phyloP scores from a whole-genome alignment of 2,329 filamentous ascomycete species.

The Aspergillus melleus region DNA sequence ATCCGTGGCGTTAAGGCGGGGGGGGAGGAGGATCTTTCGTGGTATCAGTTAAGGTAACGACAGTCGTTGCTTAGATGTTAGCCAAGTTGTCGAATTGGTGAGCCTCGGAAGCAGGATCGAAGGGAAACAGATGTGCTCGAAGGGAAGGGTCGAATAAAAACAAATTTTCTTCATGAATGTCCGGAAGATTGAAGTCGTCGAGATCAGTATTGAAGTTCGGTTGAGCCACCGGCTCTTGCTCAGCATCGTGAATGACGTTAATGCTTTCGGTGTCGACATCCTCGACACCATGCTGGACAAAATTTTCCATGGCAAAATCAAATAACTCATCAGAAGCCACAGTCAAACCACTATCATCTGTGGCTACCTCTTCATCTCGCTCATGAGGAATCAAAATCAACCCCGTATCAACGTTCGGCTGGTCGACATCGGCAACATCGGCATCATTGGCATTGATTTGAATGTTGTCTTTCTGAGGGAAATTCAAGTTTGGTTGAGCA shows the following conservation, averaged over 20 bases:
- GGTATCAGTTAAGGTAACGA: no score
- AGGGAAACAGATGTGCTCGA: not conserved
- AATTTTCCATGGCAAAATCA: not conserved
- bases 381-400: not conserved
- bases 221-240: not conserved
- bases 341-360: conserved; percentile 3
- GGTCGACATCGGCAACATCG: conserved; percentile 1
- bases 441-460: conserved; percentile 17
- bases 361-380: not conserved
- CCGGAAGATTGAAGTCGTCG: not conserved
- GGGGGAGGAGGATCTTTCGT: no score
- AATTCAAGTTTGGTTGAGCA: conserved; percentile 21
- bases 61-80: not conserved
- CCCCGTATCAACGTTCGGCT: conserved; percentile 1
- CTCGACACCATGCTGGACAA: no score
- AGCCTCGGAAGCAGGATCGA: not conserved
- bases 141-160: not conserved
- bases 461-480: conserved; percentile 13
- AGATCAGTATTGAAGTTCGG: not conserved
- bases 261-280: not conserved
- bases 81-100: not conserved
- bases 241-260: not conserved
- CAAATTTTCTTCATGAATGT: not conserved
- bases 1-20: no score
- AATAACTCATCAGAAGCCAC: no score